Evolutionary conservation across 2,329 filamentous ascomycete genomes (phyloP), one percentile per base, ranked within the genome.

Genomic region (Penicillium concentricum): DNA sequence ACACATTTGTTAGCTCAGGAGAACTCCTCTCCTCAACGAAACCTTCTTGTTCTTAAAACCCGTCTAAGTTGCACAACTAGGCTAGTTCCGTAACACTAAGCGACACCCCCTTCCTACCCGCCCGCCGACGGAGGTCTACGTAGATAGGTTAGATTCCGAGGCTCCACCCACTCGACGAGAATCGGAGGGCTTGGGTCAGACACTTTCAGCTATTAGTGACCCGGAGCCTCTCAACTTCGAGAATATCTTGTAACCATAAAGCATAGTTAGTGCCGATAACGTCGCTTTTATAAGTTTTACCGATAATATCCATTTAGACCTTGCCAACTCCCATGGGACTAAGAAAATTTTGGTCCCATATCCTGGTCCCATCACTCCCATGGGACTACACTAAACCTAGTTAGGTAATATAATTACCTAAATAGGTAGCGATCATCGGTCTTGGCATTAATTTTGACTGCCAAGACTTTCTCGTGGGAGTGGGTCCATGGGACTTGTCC

Each of bases 91-190:
- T n/a, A n/a, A n/a, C n/a, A n/a, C 51, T 32, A 15, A 49, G 34
- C 43, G 48, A 41, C 50, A 57, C 47, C 55, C 55, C 44, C 55
- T 57, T 53, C 55, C 55, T 48, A 24, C 45, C 43, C 50, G 50
- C 20, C 55, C 45, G 18, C 50, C 49, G 32, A 34, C 35, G 32
- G 49, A 57, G 39, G 55, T 53, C 10, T 57, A 39, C 55, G 49
- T 57, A 26, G 35, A 53, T 57, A 22, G 44, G 18, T n/a, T 26
- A n/a, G 5, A 35, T 35, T 47, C 30, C 13, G 45, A 47, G 45
- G 15, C 15, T 46, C 44, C 10, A 46, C 5, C 44, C 18, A 46
- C 44, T 46, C 30, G 30, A 46, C 30, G 18, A 24, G 46, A 22
- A 18, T 39, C 35, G 22, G 46, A 49, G 35, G 46, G 24, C 46